These are phyloP conservation scores for Colletotrichum lindemuthianum DNA, from an alignment of 2,329 filamentous ascomycete species.

Conservation along the genomic window DNA sequence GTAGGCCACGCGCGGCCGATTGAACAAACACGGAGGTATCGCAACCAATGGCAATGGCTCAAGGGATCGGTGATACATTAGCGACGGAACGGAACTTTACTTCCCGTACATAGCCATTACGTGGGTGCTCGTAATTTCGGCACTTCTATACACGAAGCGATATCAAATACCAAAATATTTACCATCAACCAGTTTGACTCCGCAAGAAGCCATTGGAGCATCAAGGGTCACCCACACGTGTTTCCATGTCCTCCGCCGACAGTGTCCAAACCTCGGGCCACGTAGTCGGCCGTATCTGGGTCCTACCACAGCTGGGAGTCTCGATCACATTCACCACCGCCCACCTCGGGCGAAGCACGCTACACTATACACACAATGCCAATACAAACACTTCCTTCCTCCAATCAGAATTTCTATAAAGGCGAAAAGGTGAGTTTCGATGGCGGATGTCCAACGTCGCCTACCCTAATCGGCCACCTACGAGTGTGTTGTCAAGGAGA, in stretches of 20 bases:
- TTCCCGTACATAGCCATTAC: conserved; percentile 4
- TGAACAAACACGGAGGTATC: background rate
- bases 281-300: too few species aligned
- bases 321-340: too few species aligned
- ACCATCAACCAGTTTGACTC: background rate
- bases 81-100: background rate
- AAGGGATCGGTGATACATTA: background rate
- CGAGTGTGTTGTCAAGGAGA: too few species aligned
- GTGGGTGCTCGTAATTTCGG: background rate
- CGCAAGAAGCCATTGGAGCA: too few species aligned
- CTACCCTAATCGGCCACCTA: background rate
- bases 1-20: background rate
- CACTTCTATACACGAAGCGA: background rate
- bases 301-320: too few species aligned
- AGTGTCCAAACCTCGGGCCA: too few species aligned
- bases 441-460: conserved; percentile 5
- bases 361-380: background rate
- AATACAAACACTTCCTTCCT: background rate
- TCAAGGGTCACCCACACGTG: too few species aligned
- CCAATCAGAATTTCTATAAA: background rate
- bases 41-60: background rate
- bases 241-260: too few species aligned
- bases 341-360: background rate
- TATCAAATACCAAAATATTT: background rate
- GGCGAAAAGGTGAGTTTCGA: conserved; percentile 6